Percentiles rank a stretch among this genome's conserved stretches.
phyloP scores from a whole-genome alignment of 1,139 yeast genomes.

The Yamadazyma triangularis region DNA sequence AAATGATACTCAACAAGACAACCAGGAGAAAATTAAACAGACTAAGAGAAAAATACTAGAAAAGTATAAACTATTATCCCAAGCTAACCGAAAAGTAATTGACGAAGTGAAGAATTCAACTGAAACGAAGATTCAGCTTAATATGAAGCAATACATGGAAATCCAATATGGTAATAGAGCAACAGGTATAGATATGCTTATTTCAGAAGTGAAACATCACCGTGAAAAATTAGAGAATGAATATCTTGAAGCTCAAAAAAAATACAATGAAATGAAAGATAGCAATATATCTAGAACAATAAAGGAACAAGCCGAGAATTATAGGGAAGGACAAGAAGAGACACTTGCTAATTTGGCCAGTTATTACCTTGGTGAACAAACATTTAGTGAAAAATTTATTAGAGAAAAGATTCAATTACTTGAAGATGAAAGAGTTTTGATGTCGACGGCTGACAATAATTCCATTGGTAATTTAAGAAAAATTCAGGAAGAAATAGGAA shows the following conservation, averaged over 20 bases:
- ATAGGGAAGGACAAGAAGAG: conserved; percentile 40
- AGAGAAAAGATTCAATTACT: conserved; percentile 27
- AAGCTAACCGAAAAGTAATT: no score
- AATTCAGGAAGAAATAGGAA: conserved; percentile 27
- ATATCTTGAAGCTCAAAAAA: conserved; percentile 36
- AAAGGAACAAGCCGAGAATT: conserved; percentile 32
- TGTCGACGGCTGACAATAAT: conserved; percentile 36
- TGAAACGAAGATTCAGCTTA: conserved; percentile 13
- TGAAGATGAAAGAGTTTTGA: conserved; percentile 36
- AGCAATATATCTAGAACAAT: conserved; percentile 43
- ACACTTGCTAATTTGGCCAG: conserved; percentile 41
- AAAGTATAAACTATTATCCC: not conserved
- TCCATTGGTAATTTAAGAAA: conserved; percentile 29
- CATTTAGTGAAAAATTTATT: conserved; percentile 36
- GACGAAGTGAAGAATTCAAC: not conserved
- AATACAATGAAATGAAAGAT: conserved; percentile 39
- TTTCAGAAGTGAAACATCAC: conserved; percentile 30
- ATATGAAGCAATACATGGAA: conserved; percentile 2
- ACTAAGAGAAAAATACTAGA: conserved; percentile 4
- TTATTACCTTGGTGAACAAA: conserved; percentile 35
- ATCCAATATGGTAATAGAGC: conserved; percentile 35
- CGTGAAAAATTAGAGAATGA: conserved; percentile 23
- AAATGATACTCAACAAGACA: conserved; percentile 5
- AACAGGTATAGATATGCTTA: conserved; percentile 24
- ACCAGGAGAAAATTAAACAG: conserved; percentile 4